Base-by-base conservation (phyloP, 2,329 filamentous ascomycete species). In the Rutstroemia sp. region DNA sequence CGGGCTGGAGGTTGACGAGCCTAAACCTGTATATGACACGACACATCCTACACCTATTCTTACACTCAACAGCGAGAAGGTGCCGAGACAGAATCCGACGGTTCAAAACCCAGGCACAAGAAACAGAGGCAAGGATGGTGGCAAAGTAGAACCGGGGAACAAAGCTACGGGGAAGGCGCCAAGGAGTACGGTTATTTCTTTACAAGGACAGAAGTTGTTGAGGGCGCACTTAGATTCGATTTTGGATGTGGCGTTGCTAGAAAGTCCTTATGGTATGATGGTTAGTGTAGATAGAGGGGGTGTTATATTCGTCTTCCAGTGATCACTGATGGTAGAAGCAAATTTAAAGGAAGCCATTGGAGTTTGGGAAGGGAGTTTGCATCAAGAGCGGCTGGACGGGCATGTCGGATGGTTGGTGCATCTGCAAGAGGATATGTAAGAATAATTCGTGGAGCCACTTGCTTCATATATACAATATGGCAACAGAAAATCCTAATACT, bases 251-350 rank as follows among this genome's bases (percentile, higher is more conserved):
- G 87, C 87, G n/a, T 74, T 97, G 67, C 72, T 99, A 63, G 90
- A 96, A 74, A 79, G 82, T 62, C 94, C 94, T 23, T 96, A 95
- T 71, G 88, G 87, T 4, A 96, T 97, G 90, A 87, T 92, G 37
- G 79, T 97, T 50, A 95, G 88, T 63, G 92, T 88, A 54, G 94
- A 99, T 75, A 79, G 92, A 65, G 88, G 86, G 41, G 94, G 94
- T 0, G 86, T 92, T 70, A 84, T 97, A 47, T 95, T 94, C 77
- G 85, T 96, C 53, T 95, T 86, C 56, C 69, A 71, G 50, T 71
- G 60, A 59, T 7, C 23, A 49, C 25, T n/a, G 12, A 18, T 6
- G 23, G 12, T 18, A 18, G n/a, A 10, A 37, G 10, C 25, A 42
- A 50, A 7, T 18, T 18, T 50, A 50, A 10, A 34, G 21, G 27